Percentiles rank a stretch among this genome's conserved stretches.
These are phyloP conservation scores for Tolypocladium guangdongense DNA, from an alignment of 2,329 filamentous ascomycete genomes.

Conservation along the genomic window DNA sequence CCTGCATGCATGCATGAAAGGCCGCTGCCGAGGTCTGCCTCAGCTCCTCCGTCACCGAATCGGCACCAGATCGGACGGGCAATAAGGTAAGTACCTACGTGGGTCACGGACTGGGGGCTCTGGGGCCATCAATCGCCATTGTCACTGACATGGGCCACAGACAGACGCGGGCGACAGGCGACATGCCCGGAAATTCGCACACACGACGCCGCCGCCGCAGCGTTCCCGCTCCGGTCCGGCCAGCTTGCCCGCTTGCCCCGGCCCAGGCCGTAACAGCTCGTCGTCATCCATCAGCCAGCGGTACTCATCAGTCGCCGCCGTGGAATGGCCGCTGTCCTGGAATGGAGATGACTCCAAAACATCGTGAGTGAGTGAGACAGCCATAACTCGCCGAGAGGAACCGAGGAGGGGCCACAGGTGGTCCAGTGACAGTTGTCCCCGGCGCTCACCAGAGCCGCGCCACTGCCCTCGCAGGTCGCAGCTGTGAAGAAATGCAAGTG, in stretches of 20 bases:
- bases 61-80: background rate
- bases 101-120: too few species aligned
- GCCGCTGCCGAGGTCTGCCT: background rate
- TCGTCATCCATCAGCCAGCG: background rate
- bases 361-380: slow-evolving; percentile 17
- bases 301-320: background rate
- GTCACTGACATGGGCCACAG: background rate
- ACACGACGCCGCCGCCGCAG: background rate
- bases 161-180: background rate
- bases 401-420: slow-evolving; percentile 1
- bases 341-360: slow-evolving; percentile 12
- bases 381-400: slow-evolving; percentile 12
- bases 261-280: background rate
- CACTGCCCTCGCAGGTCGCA: background rate
- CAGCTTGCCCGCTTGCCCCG: background rate
- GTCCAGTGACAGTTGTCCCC: background rate
- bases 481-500: background rate
- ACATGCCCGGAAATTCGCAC: background rate
- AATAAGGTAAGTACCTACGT: background rate
- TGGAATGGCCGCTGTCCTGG: slow-evolving; percentile 5
- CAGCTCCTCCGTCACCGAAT: background rate
- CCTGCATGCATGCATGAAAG: background rate
- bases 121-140: background rate
- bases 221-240: background rate
- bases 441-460: background rate